Conservation (phyloP, 1,139 yeast species). For the Sugiyamaella paludigena region DNA sequence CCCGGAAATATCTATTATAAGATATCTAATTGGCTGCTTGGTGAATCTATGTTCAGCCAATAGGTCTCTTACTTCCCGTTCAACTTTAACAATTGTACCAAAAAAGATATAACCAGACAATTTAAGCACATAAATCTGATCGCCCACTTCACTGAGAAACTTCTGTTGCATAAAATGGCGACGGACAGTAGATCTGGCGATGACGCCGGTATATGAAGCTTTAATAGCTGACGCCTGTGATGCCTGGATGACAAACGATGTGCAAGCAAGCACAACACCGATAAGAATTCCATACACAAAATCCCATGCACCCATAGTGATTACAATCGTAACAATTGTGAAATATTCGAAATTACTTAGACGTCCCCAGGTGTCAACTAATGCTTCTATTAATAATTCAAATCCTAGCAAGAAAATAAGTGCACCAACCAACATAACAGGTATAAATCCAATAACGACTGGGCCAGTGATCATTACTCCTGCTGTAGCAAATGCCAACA, state of each 20-base stretch:
- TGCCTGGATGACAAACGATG: conserved; percentile 87
- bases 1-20: conserved; percentile 80
- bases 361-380: conserved; percentile 79
- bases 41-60: conserved; percentile 55
- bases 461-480: conserved; percentile 87
- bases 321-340: conserved; percentile 79
- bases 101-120: conserved; percentile 86
- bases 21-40: conserved; percentile 63
- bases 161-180: conserved; percentile 89
- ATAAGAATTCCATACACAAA: conserved; percentile 89
- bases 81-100: conserved; percentile 93
- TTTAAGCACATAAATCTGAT: conserved; percentile 84
- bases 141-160: conserved; percentile 80
- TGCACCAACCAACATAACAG: conserved; percentile 93
- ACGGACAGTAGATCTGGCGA: conserved; percentile 88
- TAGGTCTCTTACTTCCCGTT: conserved; percentile 63
- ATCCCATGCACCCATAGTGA: conserved; percentile 94
- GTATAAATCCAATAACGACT: conserved; percentile 86
- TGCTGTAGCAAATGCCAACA: conserved; percentile 79
- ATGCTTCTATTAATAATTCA: conserved; percentile 81
- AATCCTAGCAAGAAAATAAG: conserved; percentile 86
- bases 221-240: conserved; percentile 79
- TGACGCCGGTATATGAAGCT: conserved; percentile 81
- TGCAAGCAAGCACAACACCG: conserved; percentile 87
- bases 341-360: conserved; percentile 73